Base-by-base conservation (phyloP, 805 yeast species). In the Limtongia smithiae region DNA sequence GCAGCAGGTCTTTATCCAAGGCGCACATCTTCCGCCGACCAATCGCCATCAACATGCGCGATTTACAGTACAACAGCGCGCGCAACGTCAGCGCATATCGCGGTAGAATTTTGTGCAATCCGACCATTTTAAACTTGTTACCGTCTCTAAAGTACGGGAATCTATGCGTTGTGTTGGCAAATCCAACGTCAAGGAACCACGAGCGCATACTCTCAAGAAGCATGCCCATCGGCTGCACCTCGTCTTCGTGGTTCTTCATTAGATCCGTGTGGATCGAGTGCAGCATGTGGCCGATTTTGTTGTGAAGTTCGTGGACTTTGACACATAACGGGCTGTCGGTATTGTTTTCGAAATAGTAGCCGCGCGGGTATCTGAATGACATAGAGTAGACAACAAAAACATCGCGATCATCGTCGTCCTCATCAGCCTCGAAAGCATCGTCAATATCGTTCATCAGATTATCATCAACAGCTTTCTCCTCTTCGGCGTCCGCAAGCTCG, bases 181-280 rank as follows among this genome's bases (percentile, higher is more conserved):
- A 75, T 1, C 95, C 95, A 22, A 83, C 83, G 62, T 88, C 93
- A 22, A 83, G 73, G 58, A 83, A 82, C 87, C 94, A 93, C 5
- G 83, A 78, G 54, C 83, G 80, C 37, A 83, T 63, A 2, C 83
- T 81, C 60, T 79, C 78, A 28, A 88, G 67, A 30, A 83, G 72
- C 39, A 80, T 77, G 53, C 79, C 79, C 62, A 82, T 76, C 4
- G 84, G 63, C 11, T 78, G 76, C 6, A 84, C 77, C 52, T 86
- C 83, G 51, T 85, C 88, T 35, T 77, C 80, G 37, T 75, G 75
- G 42, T 77, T 67, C 1, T 70, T 64, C 5, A 67, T 59, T 48
- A 88, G 65, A 55, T 74, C 76, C 7, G 66, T 60, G 46, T 73
- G 76, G 3, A 85, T 64, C 4, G 71, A 69, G 61, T 85, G 95